A percentile compares a stretch with the other conserved stretches of the same genome.
These are phyloP conservation scores for Perkinsela sp. DNA, from an alignment of 208 protist genomes.

Conservation along the genomic window DNA sequence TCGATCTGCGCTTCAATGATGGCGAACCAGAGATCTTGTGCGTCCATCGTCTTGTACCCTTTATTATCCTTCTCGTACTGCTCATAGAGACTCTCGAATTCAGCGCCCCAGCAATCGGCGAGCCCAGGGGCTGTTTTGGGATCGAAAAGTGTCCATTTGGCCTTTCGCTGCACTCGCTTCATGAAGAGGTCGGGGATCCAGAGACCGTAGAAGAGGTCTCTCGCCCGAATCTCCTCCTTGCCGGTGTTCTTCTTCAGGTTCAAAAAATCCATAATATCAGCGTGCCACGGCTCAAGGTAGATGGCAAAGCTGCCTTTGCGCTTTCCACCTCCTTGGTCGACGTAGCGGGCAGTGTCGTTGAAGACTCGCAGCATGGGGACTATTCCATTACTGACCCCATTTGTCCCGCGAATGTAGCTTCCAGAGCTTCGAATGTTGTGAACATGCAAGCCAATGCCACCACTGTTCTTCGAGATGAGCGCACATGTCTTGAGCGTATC, in stretches of 20 bases:
- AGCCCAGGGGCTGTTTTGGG: slow-evolving; percentile 79
- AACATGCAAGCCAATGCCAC: slow-evolving; percentile 86
- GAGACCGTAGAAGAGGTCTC: slow-evolving; percentile 94
- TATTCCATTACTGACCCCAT: slow-evolving; percentile 82
- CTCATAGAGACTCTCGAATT: slow-evolving; percentile 76
- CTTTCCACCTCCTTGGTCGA: slow-evolving; percentile 90
- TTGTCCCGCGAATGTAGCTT: slow-evolving; percentile 90
- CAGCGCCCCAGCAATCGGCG: slow-evolving; percentile 74
- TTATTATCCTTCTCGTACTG: slow-evolving; percentile 68
- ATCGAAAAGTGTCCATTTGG: slow-evolving; percentile 89
- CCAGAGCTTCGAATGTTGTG: slow-evolving; percentile 82
- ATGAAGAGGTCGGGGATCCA: slow-evolving; percentile 98
- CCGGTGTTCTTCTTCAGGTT: slow-evolving; percentile 89
- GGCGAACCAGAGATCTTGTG: slow-evolving; percentile 91
- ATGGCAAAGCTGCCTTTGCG: slow-evolving; percentile 94
- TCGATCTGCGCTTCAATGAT: slow-evolving; percentile 95
- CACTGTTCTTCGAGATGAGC: slow-evolving; percentile 84
- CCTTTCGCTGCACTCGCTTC: slow-evolving; percentile 78
- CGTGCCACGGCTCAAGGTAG: slow-evolving; percentile 98
- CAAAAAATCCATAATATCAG: slow-evolving; percentile 90
- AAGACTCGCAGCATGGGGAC: slow-evolving; percentile 97
- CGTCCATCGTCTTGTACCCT: slow-evolving; percentile 51
- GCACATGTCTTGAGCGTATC: slow-evolving; percentile 93
- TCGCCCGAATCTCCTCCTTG: slow-evolving; percentile 83
- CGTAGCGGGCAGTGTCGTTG: slow-evolving; percentile 95